Evolutionary conservation across 2,329 filamentous ascomycete genomes (phyloP).

Genomic region (Sporothrix pseudoabietina): DNA sequence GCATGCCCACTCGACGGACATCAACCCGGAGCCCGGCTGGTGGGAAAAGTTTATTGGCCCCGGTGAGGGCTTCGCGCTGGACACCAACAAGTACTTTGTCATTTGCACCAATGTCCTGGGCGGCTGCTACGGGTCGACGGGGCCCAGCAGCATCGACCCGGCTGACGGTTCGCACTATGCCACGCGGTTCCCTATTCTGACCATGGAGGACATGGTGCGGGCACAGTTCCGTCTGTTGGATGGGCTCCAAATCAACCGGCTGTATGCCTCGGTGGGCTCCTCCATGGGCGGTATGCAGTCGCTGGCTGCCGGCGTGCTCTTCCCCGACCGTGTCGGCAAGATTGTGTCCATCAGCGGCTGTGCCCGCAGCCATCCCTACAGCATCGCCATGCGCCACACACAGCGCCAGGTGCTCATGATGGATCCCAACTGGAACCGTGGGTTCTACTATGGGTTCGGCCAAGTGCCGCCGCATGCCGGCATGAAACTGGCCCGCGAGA

Average conservation of each 20-base stretch:
- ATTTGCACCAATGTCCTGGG: constrained; percentile 97
- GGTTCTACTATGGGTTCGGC: constrained; percentile 92
- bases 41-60: constrained; percentile 99
- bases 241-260: constrained; percentile 69
- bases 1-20: constrained; percentile 87
- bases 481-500: constrained; percentile 97
- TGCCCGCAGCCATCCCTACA: constrained; percentile 92
- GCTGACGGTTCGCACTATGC: constrained; percentile 86
- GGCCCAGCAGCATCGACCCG: constrained; percentile 84
- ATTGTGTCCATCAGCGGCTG: constrained; percentile 92
- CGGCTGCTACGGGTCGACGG: constrained; percentile 93
- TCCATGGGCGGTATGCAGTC: constrained; percentile 99
- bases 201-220: constrained; percentile 95
- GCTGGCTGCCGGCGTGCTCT: constrained; percentile 80
- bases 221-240: constrained; percentile 92
- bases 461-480: constrained; percentile 86
- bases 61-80: constrained; percentile 65
- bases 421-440: constrained; percentile 95
- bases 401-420: constrained; percentile 98
- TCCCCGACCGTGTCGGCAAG: constrained; percentile 76
- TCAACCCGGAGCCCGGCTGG: constrained; percentile 89
- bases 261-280: constrained; percentile 91
- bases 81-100: constrained; percentile 89
- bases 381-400: constrained; percentile 97
- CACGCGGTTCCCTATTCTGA: constrained; percentile 92